phyloP scores from a whole-genome alignment of 1,284 basidiomycete genomes.

The Ceratobasidium sp. region DNA sequence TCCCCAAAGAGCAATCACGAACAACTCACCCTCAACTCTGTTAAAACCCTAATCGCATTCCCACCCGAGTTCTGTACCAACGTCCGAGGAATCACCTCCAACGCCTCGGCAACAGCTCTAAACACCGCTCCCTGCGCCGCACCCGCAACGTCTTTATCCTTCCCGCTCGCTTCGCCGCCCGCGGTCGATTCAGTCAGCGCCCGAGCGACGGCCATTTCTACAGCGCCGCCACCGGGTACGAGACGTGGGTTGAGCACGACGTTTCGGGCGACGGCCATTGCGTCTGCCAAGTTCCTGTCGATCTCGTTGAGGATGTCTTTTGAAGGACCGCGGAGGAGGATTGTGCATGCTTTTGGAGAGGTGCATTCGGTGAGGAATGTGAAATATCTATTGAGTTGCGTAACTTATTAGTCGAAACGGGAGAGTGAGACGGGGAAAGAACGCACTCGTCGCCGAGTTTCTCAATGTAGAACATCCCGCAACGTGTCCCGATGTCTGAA shows the following conservation, averaged over 20 bases:
- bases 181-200: constrained; percentile 87
- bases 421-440: constrained; percentile 26
- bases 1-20: not conserved
- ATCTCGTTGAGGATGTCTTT: constrained; percentile 99
- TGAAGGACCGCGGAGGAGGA: constrained; percentile 96
- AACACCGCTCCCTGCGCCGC: constrained; percentile 59
- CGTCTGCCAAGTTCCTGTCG: constrained; percentile 96
- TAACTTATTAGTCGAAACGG: not conserved
- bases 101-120: constrained; percentile 92
- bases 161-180: constrained; percentile 79
- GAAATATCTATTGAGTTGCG: constrained; percentile 78
- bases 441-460: constrained; percentile 96
- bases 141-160: constrained; percentile 37
- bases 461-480: constrained; percentile 95
- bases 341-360: constrained; percentile 97
- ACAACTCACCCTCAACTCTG: constrained; percentile 82
- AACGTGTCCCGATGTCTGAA: constrained; percentile 90
- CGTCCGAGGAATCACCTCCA: constrained; percentile 97
- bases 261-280: constrained; percentile 97
- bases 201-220: constrained; percentile 97
- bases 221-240: constrained; percentile 95
- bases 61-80: constrained; percentile 96
- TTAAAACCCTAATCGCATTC: constrained; percentile 92
- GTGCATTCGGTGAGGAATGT: constrained; percentile 94
- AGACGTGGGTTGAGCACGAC: constrained; percentile 95